Base-by-base conservation (phyloP, 495 filamentous ascomycete genomes). In the Podospora pseudocomata region DNA sequence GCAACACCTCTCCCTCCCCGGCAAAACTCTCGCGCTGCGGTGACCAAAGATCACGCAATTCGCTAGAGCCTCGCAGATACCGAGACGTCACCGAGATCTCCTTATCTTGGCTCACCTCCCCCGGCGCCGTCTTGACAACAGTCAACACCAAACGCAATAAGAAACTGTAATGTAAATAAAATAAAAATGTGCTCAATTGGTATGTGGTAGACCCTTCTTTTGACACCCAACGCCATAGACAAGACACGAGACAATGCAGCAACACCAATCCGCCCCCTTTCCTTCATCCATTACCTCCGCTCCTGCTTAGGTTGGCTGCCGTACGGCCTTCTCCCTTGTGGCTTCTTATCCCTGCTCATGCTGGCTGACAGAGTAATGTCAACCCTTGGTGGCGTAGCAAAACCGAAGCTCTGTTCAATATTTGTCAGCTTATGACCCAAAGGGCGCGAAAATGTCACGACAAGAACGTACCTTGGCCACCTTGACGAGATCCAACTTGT, bases 401-500 rank as follows among this genome's bases (percentile, higher is more conserved):
- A 99, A 0, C 95, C 95, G 74, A 97, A 99, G 60, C 90, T 87
- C 86, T 76, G 71, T 60, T 58, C 3, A n/a, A 27, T 3, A 4
- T 0, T 1, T 16, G 66, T 75, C 64, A 75, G 71, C 54, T 27
- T 3, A 20, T 39, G 1, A 13, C 7, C 27, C 16, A 58, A 32
- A 19, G 23, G 5, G 30, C n/a, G 49, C 23, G 3, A 3, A n/a
- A 20, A 2, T 7, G 7, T 15, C 20, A 11, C 23, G 23, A 13
- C 18, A 15, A 9, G 32, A 2, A 27, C 74, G 53, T 65, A 75
- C 73, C 73, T 94, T 97, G 60, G 95, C 93, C 18, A 99, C 90
- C 82, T 97, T 97, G 68, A 90, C 86, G 44, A 98, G 84, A 78
- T 99, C 95, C 9, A 99, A 85, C 78, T 96, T 95, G 75, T 97